Percentiles rank a stretch among this genome's conserved stretches.
These are phyloP conservation scores for Vitis cinerea DNA, from an alignment of 164 flowering plant species.

Conservation along the genomic window DNA sequence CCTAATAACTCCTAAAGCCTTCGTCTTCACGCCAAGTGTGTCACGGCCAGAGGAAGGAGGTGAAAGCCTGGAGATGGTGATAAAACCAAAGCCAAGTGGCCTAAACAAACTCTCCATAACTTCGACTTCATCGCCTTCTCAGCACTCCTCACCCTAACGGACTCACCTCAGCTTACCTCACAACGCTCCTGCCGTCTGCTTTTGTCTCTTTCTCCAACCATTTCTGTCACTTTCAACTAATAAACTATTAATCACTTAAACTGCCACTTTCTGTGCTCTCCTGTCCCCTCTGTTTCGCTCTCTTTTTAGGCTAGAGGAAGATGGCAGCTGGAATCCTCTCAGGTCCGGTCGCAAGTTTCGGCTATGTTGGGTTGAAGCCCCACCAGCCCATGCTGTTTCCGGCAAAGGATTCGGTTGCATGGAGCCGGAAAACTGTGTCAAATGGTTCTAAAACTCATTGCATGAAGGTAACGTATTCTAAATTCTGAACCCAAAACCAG, in stretches of 20 bases:
- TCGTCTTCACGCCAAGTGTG: no score
- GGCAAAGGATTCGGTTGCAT: constrained; percentile 35
- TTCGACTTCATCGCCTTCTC: constrained; percentile 5
- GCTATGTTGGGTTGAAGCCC: constrained; percentile 35
- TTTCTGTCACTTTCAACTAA: background rate
- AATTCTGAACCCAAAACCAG: no score
- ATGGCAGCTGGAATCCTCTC: constrained; percentile 50
- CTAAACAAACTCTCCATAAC: background rate
- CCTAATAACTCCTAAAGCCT: no score
- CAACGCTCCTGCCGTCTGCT: constrained; percentile 7
- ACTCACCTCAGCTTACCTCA: constrained; percentile 7
- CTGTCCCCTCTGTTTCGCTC: background rate
- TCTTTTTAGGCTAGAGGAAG: background rate
- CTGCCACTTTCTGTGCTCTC: background rate
- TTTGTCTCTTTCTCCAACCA: constrained; percentile 19
- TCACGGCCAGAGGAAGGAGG: no score
- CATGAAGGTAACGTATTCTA: constrained; percentile 59
- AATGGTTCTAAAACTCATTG: constrained; percentile 54
- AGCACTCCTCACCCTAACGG: background rate
- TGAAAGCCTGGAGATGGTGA: background rate
- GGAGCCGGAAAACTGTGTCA: constrained; percentile 51
- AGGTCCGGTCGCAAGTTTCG: constrained; percentile 28
- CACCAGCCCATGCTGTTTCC: constrained; percentile 28
- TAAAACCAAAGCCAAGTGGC: background rate
- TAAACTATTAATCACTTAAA: background rate